Percentiles rank a stretch among this genome's conserved stretches.
phyloP scores from a whole-genome alignment of 1,139 yeast genomes.

The Suhomyces maxii region DNA sequence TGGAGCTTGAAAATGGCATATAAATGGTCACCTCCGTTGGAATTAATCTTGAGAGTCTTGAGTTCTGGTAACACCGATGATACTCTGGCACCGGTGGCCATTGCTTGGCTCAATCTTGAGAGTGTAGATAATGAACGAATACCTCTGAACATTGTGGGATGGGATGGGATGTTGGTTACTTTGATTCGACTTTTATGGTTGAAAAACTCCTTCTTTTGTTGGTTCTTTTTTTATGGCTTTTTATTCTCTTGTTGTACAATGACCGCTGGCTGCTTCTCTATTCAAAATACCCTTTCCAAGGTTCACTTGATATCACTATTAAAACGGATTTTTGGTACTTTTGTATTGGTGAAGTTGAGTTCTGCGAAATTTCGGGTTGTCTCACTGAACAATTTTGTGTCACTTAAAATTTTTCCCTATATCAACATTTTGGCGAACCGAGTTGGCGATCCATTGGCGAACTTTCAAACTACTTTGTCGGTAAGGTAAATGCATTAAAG shows the following conservation, averaged over 20 bases:
- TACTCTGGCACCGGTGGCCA: background rate
- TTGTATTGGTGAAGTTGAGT: too few relatives aligned
- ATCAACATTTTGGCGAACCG: slow-evolving; percentile 8
- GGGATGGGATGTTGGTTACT: background rate
- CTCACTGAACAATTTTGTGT: slow-evolving; percentile 4
- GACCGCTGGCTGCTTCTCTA: too few relatives aligned
- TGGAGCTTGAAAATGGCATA: slow-evolving; percentile 85
- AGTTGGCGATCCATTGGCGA: background rate
- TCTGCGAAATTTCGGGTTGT: too few relatives aligned
- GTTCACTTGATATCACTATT: too few relatives aligned
- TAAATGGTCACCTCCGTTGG: slow-evolving; percentile 46
- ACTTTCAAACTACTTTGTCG: background rate
- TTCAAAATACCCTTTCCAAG: too few relatives aligned
- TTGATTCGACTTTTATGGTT: too few relatives aligned
- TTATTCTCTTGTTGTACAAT: too few relatives aligned
- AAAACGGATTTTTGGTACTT: too few relatives aligned
- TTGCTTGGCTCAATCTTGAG: background rate
- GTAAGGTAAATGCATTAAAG: background rate
- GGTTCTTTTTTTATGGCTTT: too few relatives aligned
- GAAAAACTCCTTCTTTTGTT: too few relatives aligned
- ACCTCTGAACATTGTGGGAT: background rate
- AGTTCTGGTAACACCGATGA: slow-evolving; percentile 12
- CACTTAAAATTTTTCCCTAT: slow-evolving; percentile 11
- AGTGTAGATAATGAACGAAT: background rate
- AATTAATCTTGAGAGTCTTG: slow-evolving; percentile 65